Evolutionary conservation across 106 monocot genomes (phyloP), one percentile per base, ranked within the genome.

Genomic region (Iris macrosiphon): DNA sequence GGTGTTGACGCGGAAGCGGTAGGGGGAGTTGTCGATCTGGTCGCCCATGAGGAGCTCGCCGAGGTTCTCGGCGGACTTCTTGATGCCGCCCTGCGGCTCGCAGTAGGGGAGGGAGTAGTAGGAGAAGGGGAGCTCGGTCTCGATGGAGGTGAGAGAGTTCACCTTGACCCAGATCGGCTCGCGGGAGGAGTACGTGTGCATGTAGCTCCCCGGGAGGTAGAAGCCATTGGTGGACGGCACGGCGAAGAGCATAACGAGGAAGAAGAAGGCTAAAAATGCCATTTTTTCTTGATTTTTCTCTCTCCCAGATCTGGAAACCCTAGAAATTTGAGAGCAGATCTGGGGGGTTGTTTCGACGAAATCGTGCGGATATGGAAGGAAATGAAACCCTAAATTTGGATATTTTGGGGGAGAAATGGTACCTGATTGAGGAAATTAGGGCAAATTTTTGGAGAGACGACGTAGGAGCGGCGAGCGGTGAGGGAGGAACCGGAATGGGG

Each of bases 41-140:
- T 60, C 72, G 8, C 65, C 59, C 59, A 65, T 51, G 12, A 73
- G 22, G 16, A 73, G 58, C 23, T 73, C 65, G 28, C 72, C 65
- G 9, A 73, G 31, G 45, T 73, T 64, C 27, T 65, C 51, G 23
- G 65, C 52, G 15, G 58, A 46, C 23, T 59, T 48, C 43, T 51
- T 59, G 42, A 59, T 27, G 3, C 65, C 72, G 1, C 4, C 49
- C 29, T 49, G 22, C 29, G 72, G 56, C 22, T 50, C 13, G 31
- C 64, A 64, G 72, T 49, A 57, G 27, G 64, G 72, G 27, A 57
- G 72, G 10, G 7, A 39, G 55, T 67, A 67, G 47, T 67, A 67
- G 28, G 34, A 29, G 26, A 67, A 67, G 12, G 67, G 67, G 12
- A 67, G 67, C 57, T 67, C 67, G 7, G 67, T 67, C 40, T 67